Conservation (phyloP, 2,329 filamentous ascomycete genomes). For the Saccharata proteae region DNA sequence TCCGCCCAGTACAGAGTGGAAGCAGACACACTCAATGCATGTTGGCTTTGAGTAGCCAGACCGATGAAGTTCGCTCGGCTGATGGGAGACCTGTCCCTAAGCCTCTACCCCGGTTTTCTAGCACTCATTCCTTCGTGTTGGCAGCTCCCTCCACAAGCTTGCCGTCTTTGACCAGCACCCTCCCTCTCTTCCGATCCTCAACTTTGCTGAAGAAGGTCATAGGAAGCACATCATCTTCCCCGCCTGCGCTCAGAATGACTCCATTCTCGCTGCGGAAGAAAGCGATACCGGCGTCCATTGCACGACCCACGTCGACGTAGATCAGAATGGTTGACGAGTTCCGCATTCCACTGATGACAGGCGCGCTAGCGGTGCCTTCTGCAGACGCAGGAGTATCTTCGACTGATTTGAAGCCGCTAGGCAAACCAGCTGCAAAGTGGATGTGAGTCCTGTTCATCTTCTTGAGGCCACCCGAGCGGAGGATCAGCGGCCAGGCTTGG, state of each 20-base stretch:
- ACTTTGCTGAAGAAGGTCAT: conserved; percentile 61
- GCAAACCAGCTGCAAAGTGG: conserved; percentile 71
- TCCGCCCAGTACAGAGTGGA: too few relatives aligned
- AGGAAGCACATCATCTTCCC: conserved; percentile 42
- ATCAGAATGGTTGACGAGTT: conserved; percentile 50
- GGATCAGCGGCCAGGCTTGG: conserved; percentile 62
- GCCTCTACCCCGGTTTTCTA: too few relatives aligned
- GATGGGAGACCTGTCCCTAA: too few relatives aligned
- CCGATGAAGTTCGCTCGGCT: too few relatives aligned
- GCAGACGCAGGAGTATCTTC: too few relatives aligned
- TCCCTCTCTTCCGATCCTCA: conserved; percentile 46
- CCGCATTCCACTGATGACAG: conserved; percentile 71
- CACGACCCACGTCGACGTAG: conserved; percentile 58
- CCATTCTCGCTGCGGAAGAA: conserved; percentile 56
- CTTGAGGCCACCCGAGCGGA: conserved; percentile 63
- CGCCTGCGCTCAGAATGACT: conserved; percentile 34
- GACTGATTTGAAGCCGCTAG: conserved; percentile 30
- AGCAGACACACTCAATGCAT: too few relatives aligned
- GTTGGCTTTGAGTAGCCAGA: too few relatives aligned
- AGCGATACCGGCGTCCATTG: conserved; percentile 48
- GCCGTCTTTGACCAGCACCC: conserved; percentile 60
- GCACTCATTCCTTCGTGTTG: too few relatives aligned
- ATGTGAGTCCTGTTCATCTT: conserved; percentile 80
- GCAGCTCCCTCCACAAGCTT: conserved; percentile 50
- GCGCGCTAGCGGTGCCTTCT: conserved; percentile 12